Base-by-base conservation (phyloP, 495 filamentous ascomycete genomes). In the Recurvomyces mirabilis region DNA sequence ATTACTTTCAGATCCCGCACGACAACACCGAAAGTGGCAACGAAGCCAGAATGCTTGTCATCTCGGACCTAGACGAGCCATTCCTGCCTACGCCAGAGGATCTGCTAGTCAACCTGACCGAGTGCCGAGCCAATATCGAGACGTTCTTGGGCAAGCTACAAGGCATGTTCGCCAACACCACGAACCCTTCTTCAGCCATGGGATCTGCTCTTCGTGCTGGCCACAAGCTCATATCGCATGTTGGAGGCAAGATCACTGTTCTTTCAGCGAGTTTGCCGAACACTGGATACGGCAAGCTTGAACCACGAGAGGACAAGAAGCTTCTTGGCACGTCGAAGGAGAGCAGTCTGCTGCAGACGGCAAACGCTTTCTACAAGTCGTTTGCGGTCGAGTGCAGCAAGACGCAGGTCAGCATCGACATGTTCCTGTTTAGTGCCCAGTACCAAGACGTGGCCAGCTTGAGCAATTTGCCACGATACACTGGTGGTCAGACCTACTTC, bases 331-430 rank as follows among this genome's bases (percentile, higher is more conserved):
- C 91, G 2, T 86, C 76, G 59, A 94, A 94, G 63, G 91, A 98
- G 58, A 84, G 74, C 53, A 68, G 69, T 41, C 71, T 98, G 23
- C 68, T 98, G 37, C 89, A 95, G 59, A 96, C 93, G 0, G 84
- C 74, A 11, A 93, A 82, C 66, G 82, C 83, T 51, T 98, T 98
- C 63, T 98, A 98, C 74, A 98, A 98, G 70, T 93, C 85, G 58
- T 98, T 98, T 60, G 91, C 91, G 1, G 93, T 98, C 5, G 91
- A 98, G 59, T 98, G 91, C 62, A 95, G 89, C 33, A 98, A 98
- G 66, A 88, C 88, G 47, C 91, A 98, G 60, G 89, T 98, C 7
- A 96, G 89, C 0, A 84, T 96, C 56, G 91, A 98, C 64, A 98
- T 98, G 91, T 98, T 98, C 69, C 72, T 98, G 34, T 98, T 98